phyloP scores from a whole-genome alignment of 2,329 filamentous ascomycete species.

The Pseudocercospora eumusae region DNA sequence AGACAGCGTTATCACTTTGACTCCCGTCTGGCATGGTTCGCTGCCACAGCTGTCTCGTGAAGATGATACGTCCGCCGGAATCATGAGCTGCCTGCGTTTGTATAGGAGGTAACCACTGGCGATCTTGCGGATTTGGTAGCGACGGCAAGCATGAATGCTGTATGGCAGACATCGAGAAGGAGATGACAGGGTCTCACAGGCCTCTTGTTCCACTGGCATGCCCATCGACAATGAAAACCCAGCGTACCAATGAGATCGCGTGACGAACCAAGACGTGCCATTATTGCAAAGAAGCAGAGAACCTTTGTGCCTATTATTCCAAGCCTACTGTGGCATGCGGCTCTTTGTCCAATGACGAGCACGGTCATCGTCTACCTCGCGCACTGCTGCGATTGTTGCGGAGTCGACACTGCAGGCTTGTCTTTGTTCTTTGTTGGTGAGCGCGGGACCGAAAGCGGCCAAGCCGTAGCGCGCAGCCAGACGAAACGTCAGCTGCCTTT shows the following conservation, averaged over 20 bases:
- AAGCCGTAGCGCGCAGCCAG: conserved; percentile 30
- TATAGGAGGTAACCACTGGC: conserved; percentile 23
- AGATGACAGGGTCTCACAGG: conserved; percentile 35
- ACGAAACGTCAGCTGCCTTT: conserved; percentile 34
- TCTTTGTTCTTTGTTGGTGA: conserved; percentile 43
- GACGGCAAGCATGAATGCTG: conserved; percentile 29
- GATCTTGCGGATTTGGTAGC: conserved; percentile 20
- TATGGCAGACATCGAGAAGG: conserved; percentile 37
- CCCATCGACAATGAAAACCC: conserved; percentile 38
- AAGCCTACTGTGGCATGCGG: conserved; percentile 36
- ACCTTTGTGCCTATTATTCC: conserved; percentile 41
- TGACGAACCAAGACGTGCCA: conserved; percentile 35
- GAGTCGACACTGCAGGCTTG: conserved; percentile 32
- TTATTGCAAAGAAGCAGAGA: conserved; percentile 33
- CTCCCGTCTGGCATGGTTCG: conserved; percentile 40
- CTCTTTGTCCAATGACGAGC: conserved; percentile 40
- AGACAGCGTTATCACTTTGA: conserved; percentile 34
- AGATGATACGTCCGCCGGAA: conserved; percentile 38
- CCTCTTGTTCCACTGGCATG: conserved; percentile 39
- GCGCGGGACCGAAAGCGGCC: conserved; percentile 38
- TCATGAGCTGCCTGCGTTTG: conserved; percentile 34
- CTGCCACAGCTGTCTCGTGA: conserved; percentile 43
- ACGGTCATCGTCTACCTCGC: conserved; percentile 30
- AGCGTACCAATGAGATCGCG: conserved; percentile 35
- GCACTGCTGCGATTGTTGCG: conserved; percentile 38